phyloP scores from a whole-genome alignment of 2,329 filamentous ascomycete species.

The Epichloe typhina region DNA sequence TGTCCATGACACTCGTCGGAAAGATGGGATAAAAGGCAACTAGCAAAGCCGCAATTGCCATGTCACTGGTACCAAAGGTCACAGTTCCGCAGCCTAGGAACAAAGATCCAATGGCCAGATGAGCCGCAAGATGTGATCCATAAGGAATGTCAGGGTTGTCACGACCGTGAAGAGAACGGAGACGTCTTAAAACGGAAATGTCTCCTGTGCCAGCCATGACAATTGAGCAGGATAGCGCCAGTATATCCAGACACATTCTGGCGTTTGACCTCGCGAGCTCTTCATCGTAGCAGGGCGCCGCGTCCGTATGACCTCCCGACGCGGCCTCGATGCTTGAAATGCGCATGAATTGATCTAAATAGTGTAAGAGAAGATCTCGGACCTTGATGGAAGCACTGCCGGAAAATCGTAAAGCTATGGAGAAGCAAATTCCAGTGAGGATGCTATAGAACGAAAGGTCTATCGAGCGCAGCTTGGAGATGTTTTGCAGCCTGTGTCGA shows the following conservation, averaged over 20 bases:
- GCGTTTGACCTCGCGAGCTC: conserved; percentile 72
- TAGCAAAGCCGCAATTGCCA: conserved; percentile 74
- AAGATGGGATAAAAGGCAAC: conserved; percentile 92
- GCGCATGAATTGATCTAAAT: conserved; percentile 76
- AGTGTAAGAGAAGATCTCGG: conserved; percentile 68
- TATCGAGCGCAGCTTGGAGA: conserved; percentile 55
- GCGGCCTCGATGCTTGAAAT: conserved; percentile 47
- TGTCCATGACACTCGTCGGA: conserved; percentile 80
- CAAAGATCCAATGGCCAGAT: conserved; percentile 79
- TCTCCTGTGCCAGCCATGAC: conserved; percentile 97
- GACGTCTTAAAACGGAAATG: conserved; percentile 66
- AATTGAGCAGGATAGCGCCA: conserved; percentile 69
- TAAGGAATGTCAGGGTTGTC: conserved; percentile 77
- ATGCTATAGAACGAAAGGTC: conserved; percentile 93
- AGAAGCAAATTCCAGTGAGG: conserved; percentile 75
- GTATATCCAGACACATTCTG: conserved; percentile 78
- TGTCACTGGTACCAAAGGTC: conserved; percentile 78
- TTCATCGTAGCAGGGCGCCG: conserved; percentile 55
- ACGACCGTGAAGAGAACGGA: conserved; percentile 78
- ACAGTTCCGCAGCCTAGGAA: conserved; percentile 89
- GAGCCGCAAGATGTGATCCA: conserved; percentile 83
- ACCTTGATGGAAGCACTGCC: conserved; percentile 58
- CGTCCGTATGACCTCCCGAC: conserved; percentile 15
- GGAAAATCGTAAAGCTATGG: conserved; percentile 59
- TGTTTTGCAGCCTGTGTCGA: conserved; percentile 44